These are phyloP conservation scores for Zopfia rhizophila DNA, from an alignment of 2,329 filamentous ascomycete species.

Conservation along the genomic window DNA sequence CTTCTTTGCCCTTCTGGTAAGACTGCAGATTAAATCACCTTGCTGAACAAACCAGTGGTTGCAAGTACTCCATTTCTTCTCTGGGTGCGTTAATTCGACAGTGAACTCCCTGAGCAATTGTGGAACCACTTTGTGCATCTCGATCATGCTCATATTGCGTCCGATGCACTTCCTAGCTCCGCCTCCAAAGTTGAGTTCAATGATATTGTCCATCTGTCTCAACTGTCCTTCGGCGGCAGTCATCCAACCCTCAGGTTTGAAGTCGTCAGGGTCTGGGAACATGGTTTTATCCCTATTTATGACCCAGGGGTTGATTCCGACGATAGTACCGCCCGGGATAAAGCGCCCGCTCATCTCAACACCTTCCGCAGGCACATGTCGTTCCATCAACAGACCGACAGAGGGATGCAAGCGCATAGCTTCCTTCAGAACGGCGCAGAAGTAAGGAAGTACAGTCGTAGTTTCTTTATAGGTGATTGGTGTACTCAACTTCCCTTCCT, in stretches of 20 bases:
- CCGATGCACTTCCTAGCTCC: no score
- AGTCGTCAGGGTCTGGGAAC: constrained; percentile 54
- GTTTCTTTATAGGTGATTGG: constrained; percentile 26
- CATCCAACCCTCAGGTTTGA: constrained; percentile 59
- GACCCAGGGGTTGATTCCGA: constrained; percentile 59
- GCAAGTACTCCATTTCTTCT: no score
- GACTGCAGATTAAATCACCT: no score
- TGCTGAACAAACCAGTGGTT: no score
- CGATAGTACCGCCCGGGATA: constrained; percentile 50
- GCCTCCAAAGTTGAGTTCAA: no score
- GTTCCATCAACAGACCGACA: constrained; percentile 27
- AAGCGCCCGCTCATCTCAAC: constrained; percentile 26
- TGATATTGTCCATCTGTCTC: no score
- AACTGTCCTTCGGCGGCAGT: no score
- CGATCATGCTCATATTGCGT: no score
- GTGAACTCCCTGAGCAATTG: no score
- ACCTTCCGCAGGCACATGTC: constrained; percentile 33
- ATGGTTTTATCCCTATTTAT: constrained; percentile 54
- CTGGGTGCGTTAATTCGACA: no score
- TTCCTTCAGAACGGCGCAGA: constrained; percentile 58
- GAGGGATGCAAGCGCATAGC: constrained; percentile 54
- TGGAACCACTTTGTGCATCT: no score
- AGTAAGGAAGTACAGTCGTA: constrained; percentile 47
- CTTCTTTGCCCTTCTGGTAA: no score
- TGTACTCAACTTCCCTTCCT: constrained; percentile 18